Evolutionary conservation across 768 basidiomycete genomes (phyloP), one percentile per base, ranked within the genome.

Genomic region (Termitomyces eurrhizus): DNA sequence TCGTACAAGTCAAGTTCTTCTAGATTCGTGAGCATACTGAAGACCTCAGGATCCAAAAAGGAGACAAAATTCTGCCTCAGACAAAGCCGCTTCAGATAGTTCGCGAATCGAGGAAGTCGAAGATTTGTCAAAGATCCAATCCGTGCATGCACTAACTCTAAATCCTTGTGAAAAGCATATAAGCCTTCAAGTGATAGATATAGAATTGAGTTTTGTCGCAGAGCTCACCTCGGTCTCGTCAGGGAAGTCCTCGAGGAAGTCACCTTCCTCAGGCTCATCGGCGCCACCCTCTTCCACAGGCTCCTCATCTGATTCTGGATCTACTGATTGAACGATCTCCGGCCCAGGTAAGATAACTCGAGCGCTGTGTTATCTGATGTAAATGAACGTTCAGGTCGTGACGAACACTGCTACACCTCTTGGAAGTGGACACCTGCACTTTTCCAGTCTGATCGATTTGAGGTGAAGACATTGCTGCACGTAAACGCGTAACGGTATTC

Each of bases 1-100:
- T 99, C 97, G 70, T 98, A 99, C 63, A 98, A 67, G 74, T 99
- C 97, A 60, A 98, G 73, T 64, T 98, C 97, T 68, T 94, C 91
- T 39, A 99, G 74, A 49, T 84, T 79, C 13, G 70, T 80, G 58
- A 98, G 73, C 36, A 80, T 75, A 35, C 77, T 76, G 66, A 96
- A 93, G 11, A 87, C 84, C 16, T 83, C 82, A 4, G 90, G 84
- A 64, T 95, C 86, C 49, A 97, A 80, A 32, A 76, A 74, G 1
- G 87, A 79, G 63, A 98, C 83, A 59, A 83, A 82, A 72, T 97
- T 98, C 75, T 96, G 94, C 41, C 95, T 83, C 26, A 98, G 79
- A 75, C 92, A 95, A 11, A 97, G 77, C 52, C 79, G 84, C 73
- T 82, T 88, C 59, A 97, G 76, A 65, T 86, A 77, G 1, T 64